A percentile compares a stretch with the other conserved stretches of the same genome.
phyloP scores from a whole-genome alignment of 805 yeast species.

The Suhomyces tanzawaensis region DNA sequence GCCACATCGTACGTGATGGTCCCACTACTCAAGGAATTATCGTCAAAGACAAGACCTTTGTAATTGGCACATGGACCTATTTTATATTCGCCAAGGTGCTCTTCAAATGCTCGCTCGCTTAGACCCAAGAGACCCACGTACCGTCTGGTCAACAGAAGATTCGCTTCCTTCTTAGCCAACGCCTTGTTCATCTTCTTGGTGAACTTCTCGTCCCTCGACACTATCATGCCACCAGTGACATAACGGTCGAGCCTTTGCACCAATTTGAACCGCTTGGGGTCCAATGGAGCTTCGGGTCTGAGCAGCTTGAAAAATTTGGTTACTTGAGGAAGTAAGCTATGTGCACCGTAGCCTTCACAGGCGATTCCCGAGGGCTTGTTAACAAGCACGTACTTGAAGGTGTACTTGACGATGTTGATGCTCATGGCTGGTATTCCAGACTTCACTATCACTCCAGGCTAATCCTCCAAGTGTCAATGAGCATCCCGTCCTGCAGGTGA shows the following conservation, averaged over 20 bases:
- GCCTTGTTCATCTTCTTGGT: constrained; percentile 11
- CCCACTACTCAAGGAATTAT: background rate
- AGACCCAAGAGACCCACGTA: constrained; percentile 18
- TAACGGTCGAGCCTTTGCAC: constrained; percentile 22
- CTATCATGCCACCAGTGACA: constrained; percentile 24
- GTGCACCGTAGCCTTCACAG: constrained; percentile 12
- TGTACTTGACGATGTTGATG: constrained; percentile 14
- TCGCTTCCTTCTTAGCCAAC: constrained; percentile 6
- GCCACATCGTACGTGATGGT: background rate
- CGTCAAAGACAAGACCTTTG: background rate
- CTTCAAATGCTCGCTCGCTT: background rate
- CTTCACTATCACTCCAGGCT: no score
- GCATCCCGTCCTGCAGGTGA: no score
- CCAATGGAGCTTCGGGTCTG: constrained; percentile 9
- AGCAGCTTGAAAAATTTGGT: constrained; percentile 10
- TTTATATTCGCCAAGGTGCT: constrained; percentile 1
- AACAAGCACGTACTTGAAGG: constrained; percentile 17
- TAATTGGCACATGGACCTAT: background rate
- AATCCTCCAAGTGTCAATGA: no score
- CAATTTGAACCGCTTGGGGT: constrained; percentile 12
- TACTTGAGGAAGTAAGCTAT: constrained; percentile 14
- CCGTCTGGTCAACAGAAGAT: constrained; percentile 10
- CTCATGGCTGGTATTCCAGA: no score
- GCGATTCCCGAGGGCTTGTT: constrained; percentile 22
- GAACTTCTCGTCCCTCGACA: constrained; percentile 18